These are phyloP conservation scores for Jamesozyma hellenica DNA, from an alignment of 805 yeast species.

Conservation along the genomic window DNA sequence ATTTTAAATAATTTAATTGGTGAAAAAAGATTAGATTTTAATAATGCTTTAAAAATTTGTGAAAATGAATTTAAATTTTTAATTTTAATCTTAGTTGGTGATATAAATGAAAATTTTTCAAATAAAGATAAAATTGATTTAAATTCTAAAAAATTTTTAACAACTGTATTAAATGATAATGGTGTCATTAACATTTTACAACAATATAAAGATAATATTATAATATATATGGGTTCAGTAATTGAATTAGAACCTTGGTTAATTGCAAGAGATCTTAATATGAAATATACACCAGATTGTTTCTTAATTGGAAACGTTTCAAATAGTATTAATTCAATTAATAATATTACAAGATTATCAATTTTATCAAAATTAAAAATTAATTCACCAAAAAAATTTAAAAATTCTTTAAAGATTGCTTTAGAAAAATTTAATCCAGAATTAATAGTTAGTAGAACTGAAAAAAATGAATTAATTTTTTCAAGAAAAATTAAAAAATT, in stretches of 20 bases:
- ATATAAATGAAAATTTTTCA: slow-evolving; percentile 12
- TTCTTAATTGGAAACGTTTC: slow-evolving; percentile 45
- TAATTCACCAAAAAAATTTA: slow-evolving; percentile 27
- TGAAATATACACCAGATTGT: slow-evolving; percentile 46
- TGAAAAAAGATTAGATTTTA: slow-evolving; percentile 27
- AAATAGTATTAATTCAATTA: slow-evolving; percentile 33
- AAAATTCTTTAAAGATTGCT: slow-evolving; percentile 32
- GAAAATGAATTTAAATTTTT: slow-evolving; percentile 40
- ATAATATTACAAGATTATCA: slow-evolving; percentile 29
- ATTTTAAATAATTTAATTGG: slow-evolving; percentile 6
- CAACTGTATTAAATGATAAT: slow-evolving; percentile 37
- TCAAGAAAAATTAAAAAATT: slow-evolving; percentile 49
- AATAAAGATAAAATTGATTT: slow-evolving; percentile 8
- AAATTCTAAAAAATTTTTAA: slow-evolving; percentile 34
- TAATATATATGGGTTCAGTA: slow-evolving; percentile 57
- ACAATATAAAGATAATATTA: slow-evolving; percentile 32
- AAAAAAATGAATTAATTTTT: slow-evolving; percentile 47
- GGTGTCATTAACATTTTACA: slow-evolving; percentile 33
- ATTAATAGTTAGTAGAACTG: slow-evolving; percentile 46
- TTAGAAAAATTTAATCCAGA: slow-evolving; percentile 54
- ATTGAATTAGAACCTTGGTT: slow-evolving; percentile 56
- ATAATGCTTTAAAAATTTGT: slow-evolving; percentile 34
- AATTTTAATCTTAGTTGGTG: slow-evolving; percentile 42
- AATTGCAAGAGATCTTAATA: slow-evolving; percentile 46
- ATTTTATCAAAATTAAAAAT: slow-evolving; percentile 25